A percentile compares a stretch with the other conserved stretches of the same genome.
Evolutionary conservation across 495 filamentous ascomycete genomes (phyloP).

Genomic region (Penicillium verhagenii): DNA sequence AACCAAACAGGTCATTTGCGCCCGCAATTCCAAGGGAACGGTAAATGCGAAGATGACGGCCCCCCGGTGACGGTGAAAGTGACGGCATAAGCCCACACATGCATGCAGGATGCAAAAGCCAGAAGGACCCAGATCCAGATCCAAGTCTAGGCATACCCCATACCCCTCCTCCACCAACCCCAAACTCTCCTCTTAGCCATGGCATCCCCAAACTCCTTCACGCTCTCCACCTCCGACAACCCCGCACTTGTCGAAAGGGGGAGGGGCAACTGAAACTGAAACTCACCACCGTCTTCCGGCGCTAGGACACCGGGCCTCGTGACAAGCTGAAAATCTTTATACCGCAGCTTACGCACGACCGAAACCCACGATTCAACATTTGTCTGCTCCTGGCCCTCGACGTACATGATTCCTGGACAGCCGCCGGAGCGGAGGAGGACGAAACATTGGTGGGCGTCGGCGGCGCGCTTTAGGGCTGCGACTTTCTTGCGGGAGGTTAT

Average conservation of each 20-base stretch:
- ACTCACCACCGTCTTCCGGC: slow-evolving; percentile 15
- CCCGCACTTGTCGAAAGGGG: slow-evolving; percentile 14
- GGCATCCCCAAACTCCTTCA: slow-evolving; percentile 46
- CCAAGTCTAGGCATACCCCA: slow-evolving; percentile 44
- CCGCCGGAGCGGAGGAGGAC: slow-evolving; percentile 66
- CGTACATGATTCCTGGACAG: slow-evolving; percentile 76
- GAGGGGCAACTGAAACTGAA: no score
- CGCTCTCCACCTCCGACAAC: slow-evolving; percentile 38
- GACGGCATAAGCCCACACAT: no score
- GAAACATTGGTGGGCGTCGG: slow-evolving; percentile 52
- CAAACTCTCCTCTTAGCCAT: slow-evolving; percentile 43
- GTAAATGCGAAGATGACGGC: no score
- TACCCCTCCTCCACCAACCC: slow-evolving; percentile 50
- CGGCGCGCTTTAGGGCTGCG: slow-evolving; percentile 60
- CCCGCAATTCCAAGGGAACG: no score
- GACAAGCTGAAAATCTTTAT: slow-evolving; percentile 52
- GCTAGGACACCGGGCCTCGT: slow-evolving; percentile 31
- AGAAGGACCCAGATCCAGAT: no score
- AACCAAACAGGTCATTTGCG: no score
- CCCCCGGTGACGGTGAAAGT: no score
- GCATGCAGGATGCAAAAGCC: no score
- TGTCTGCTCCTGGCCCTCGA: slow-evolving; percentile 56
- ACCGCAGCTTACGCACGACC: slow-evolving; percentile 49
- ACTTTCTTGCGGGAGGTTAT: slow-evolving; percentile 82
- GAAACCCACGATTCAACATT: slow-evolving; percentile 55